Conservation (phyloP, 1,284 basidiomycete species). For the Leccinum cinnamomeum region DNA sequence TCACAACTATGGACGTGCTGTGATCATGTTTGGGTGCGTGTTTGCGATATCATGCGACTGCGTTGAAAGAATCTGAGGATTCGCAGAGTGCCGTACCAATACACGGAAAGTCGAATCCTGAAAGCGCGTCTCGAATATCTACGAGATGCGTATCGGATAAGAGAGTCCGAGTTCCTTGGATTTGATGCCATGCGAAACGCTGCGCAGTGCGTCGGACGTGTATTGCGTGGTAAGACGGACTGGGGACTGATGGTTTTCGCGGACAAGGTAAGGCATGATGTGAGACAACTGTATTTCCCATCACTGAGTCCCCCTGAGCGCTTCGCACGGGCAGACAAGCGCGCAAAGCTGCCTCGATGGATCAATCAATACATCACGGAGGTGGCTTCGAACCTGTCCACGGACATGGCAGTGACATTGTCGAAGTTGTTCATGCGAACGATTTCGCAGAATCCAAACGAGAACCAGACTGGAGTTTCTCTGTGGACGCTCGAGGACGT, state of each 20-base stretch:
- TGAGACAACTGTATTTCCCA: neutral
- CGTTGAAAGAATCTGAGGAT: conserved; percentile 4
- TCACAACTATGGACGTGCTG: conserved; percentile 98
- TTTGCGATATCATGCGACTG: conserved; percentile 21
- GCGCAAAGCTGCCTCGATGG: conserved; percentile 97
- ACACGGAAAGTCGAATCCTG: conserved; percentile 97
- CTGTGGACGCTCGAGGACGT: conserved; percentile 93
- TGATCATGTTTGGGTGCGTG: conserved; percentile 97
- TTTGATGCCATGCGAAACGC: conserved; percentile 99
- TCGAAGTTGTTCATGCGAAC: conserved; percentile 97
- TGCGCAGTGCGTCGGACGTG: conserved; percentile 98
- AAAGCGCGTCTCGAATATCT: conserved; percentile 98
- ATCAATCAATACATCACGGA: conserved; percentile 99
- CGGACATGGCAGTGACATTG: conserved; percentile 96
- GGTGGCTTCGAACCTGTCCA: conserved; percentile 95
- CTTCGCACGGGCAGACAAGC: conserved; percentile 95
- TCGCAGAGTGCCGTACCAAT: conserved; percentile 92
- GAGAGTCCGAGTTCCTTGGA: conserved; percentile 97
- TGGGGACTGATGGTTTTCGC: conserved; percentile 99
- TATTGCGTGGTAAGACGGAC: conserved; percentile 97
- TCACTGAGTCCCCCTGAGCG: conserved; percentile 55
- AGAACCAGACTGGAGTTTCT: conserved; percentile 92
- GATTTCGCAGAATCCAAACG: conserved; percentile 96
- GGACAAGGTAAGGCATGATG: conserved; percentile 74
- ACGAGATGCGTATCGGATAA: conserved; percentile 96